Percentiles rank a stretch among this genome's conserved stretches.
Conservation (phyloP, 331 rosid genomes). For the Cydonia oblonga region DNA sequence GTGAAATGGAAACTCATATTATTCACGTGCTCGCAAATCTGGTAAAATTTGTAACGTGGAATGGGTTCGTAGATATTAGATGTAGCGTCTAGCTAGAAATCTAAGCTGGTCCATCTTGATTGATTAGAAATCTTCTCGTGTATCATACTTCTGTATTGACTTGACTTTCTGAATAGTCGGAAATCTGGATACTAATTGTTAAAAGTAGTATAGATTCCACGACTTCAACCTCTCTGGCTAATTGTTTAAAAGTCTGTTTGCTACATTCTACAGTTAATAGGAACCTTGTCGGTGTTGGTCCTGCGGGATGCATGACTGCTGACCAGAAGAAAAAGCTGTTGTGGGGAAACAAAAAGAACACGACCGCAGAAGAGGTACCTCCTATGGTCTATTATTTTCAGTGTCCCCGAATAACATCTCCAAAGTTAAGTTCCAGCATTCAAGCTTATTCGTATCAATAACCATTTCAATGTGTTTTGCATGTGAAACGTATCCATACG, state of each 20-base stretch:
- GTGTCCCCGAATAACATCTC: no score
- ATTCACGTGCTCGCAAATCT: not conserved
- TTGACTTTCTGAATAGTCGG: not conserved
- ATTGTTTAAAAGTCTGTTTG: constrained; percentile 14
- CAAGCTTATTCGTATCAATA: no score
- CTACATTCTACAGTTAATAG: constrained; percentile 49
- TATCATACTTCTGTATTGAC: not conserved
- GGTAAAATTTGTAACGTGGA: not conserved
- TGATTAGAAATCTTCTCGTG: not conserved
- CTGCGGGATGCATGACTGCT: constrained; percentile 67
- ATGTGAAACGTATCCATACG: not conserved
- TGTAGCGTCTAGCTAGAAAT: not conserved
- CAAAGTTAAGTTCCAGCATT: no score
- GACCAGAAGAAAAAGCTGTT: constrained; percentile 97
- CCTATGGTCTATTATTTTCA: not conserved
- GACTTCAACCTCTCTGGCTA: constrained; percentile 1
- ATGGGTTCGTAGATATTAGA: not conserved
- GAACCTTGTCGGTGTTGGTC: constrained; percentile 65
- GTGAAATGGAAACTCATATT: not conserved
- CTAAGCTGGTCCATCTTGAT: not conserved
- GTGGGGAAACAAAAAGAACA: constrained; percentile 82
- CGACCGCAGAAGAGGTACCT: constrained; percentile 63
- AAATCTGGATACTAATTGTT: not conserved
- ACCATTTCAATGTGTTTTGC: not conserved
- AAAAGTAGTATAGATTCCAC: not conserved